These are phyloP conservation scores for Umbellularia californica DNA, from an alignment of 164 flowering plant species.

Conservation along the genomic window DNA sequence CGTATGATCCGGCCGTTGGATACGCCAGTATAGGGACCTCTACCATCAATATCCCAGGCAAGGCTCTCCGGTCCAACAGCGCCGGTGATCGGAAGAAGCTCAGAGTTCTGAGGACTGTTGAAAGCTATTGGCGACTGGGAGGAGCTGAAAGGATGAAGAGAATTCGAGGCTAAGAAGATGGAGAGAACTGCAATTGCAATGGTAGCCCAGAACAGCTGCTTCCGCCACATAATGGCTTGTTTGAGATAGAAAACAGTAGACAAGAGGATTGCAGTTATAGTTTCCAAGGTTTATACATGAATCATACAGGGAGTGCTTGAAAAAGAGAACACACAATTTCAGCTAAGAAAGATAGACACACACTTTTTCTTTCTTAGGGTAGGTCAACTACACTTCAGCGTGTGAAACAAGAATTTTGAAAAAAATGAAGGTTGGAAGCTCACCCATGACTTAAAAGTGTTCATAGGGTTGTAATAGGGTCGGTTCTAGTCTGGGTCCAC, in stretches of 20 bases:
- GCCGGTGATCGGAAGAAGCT: slow-evolving; percentile 28
- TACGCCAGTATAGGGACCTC: slow-evolving; percentile 91
- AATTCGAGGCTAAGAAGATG: neutral
- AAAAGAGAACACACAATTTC: too few relatives aligned
- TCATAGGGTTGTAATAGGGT: too few relatives aligned
- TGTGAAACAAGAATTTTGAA: too few relatives aligned
- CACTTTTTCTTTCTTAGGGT: too few relatives aligned
- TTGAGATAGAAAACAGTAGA: neutral
- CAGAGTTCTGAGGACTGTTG: neutral
- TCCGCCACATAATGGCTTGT: neutral
- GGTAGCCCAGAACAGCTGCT: neutral
- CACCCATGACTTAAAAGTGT: too few relatives aligned
- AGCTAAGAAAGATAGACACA: too few relatives aligned
- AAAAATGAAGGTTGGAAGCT: too few relatives aligned
- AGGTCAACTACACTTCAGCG: too few relatives aligned
- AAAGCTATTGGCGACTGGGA: neutral
- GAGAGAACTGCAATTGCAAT: neutral
- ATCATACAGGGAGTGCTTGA: too few relatives aligned
- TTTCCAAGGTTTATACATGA: too few relatives aligned
- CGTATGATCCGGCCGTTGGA: slow-evolving; percentile 74
- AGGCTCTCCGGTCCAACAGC: slow-evolving; percentile 85
- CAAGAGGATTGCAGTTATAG: too few relatives aligned
- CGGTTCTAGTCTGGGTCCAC: too few relatives aligned
- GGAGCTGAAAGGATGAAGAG: neutral
- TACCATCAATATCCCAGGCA: slow-evolving; percentile 69